Evolutionary conservation across 306 rosid genomes (phyloP), one percentile per base, ranked within the genome.

Genomic region (Citrullus amarus): DNA sequence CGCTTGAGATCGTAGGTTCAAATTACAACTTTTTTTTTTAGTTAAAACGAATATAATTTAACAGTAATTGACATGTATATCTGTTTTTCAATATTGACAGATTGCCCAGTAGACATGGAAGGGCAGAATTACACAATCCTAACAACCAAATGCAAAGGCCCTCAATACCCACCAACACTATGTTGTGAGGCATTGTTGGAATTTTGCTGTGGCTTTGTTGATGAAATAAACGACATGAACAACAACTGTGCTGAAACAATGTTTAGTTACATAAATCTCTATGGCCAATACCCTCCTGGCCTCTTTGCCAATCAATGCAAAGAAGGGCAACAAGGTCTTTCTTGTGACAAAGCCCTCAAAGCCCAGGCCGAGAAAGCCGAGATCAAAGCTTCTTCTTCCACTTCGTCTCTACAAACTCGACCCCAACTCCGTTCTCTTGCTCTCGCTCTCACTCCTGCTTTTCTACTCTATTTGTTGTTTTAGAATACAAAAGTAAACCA

Each of bases 121-220:
- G 73, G 67, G 68, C 68, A 89, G 53, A 95, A 95, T 86, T 95
- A 89, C 82, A 91, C 99, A 44, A 78, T 92, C 77, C 79, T 95
- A 5, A 95, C 99, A 80, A 90, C 91, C 87, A 88, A 87, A 59
- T 95, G 99, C 86, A 95, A 95, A 82, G 99, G 99, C 22, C 99
- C 99, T 0, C 81, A 79, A 67, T 95, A 89, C 79, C 92, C 92
- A 56, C 56, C 97, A 2, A 80, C 82, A 66, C 41, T 61, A 17
- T 95, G 99, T 50, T 92, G 99, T 80, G 57, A 82, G 0, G 97
- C 99, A 5, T 81, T 95, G 54, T 91, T 92, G 92, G 91, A 91
- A 69, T 95, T 95, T 74, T 88, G 93, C 9, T 95, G 99, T 81
- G 92, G 96, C 30, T 84, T 83, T n/a, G 54, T 70, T 0, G 82